A percentile compares a stretch with the other conserved stretches of the same genome.
These are phyloP conservation scores for Tuctoria greenei DNA, from an alignment of 176 grass and related monocot genomes.

Conservation along the genomic window DNA sequence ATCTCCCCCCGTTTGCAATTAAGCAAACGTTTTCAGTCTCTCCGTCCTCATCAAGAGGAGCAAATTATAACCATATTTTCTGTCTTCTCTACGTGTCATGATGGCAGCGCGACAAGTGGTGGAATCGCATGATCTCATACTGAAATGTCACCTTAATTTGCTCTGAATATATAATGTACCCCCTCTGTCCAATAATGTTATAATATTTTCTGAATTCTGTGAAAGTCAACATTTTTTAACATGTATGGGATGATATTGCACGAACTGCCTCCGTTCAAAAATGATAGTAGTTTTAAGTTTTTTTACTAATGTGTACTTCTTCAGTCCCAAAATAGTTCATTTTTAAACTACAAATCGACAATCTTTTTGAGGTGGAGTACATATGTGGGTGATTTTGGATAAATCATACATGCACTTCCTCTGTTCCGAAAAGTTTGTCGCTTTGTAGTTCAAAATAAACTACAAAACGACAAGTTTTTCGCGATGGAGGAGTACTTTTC, in stretches of 20 bases:
- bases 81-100: not conserved
- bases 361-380: not conserved
- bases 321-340: no score
- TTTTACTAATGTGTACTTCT: no score
- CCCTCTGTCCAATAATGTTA: not conserved
- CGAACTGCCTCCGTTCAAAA: no score
- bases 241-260: not conserved
- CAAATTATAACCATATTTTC: not conserved
- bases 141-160: not conserved
- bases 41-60: not conserved
- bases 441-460: no score
- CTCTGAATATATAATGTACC: not conserved
- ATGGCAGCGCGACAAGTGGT: not conserved
- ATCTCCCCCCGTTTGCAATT: conserved; percentile 19
- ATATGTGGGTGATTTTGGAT: not conserved
- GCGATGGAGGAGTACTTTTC: no score
- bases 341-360: no score
- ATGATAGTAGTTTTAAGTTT: no score
- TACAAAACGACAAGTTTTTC: no score
- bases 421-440: no score
- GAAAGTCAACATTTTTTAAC: no score
- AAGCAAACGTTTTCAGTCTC: not conserved
- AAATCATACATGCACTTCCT: no score
- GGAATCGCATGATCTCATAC: not conserved
- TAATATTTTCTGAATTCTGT: no score